Conservation (phyloP, 257 asterid species). For the Solanum rostratum region DNA sequence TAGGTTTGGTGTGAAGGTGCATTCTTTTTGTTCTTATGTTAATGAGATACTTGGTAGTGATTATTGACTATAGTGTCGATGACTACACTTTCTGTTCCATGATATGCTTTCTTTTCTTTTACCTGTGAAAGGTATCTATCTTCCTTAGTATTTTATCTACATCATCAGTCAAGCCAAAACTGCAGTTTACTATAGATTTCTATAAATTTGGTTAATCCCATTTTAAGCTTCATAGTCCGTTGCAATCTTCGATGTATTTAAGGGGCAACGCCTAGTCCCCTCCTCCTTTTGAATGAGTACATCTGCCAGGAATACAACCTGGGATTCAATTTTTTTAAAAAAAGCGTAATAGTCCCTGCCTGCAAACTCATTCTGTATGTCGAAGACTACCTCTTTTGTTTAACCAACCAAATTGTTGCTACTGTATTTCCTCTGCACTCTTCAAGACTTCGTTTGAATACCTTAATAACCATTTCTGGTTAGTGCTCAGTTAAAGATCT, state of each 20-base stretch:
- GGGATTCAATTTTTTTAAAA: too few species aligned
- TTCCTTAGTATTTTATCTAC: background rate
- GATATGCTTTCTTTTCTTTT: background rate
- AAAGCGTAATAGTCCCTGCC: background rate
- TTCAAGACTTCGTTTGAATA: background rate
- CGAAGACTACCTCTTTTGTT: background rate
- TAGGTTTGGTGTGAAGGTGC: background rate
- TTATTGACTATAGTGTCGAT: background rate
- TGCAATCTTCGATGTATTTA: too few species aligned
- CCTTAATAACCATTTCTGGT: background rate
- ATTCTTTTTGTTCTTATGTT: background rate
- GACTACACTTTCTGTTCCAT: background rate
- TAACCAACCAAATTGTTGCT: background rate
- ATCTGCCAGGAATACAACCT: too few species aligned
- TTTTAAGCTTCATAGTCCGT: background rate
- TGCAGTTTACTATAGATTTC: background rate
- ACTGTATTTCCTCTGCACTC: background rate
- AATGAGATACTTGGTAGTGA: background rate
- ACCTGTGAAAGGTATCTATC: background rate
- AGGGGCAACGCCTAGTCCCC: too few species aligned
- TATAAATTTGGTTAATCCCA: background rate
- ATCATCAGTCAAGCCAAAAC: background rate
- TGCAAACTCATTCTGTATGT: background rate
- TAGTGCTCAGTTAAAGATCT: background rate
- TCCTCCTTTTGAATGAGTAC: too few species aligned